phyloP scores from a whole-genome alignment of 768 basidiomycete genomes.

The Leccinum subgranulosum region DNA sequence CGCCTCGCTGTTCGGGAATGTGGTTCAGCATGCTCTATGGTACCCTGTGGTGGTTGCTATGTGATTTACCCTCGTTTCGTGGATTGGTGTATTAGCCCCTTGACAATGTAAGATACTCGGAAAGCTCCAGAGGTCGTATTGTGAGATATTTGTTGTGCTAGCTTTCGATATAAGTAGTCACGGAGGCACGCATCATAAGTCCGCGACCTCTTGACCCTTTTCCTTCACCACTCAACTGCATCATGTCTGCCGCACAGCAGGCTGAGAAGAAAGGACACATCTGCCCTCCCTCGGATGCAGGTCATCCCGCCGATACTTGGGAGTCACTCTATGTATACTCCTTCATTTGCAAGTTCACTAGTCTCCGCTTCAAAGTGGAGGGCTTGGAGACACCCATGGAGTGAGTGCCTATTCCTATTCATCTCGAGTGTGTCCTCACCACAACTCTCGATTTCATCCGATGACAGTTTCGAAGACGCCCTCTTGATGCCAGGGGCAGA shows the following conservation, averaged over 20 bases:
- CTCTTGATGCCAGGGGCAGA: constrained; percentile 70
- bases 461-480: constrained; percentile 72
- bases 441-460: constrained; percentile 31
- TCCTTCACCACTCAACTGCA: constrained; percentile 32
- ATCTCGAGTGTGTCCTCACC: constrained; percentile 25
- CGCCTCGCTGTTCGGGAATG: constrained; percentile 13
- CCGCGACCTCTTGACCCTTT: constrained; percentile 36
- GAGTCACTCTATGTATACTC: constrained; percentile 83
- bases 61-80: constrained; percentile 13
- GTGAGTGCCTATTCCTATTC: constrained; percentile 53
- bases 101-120: constrained; percentile 24
- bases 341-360: constrained; percentile 81
- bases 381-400: constrained; percentile 80
- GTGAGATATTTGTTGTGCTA: constrained; percentile 33
- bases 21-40: constrained; percentile 11
- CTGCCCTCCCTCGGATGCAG: constrained; percentile 58
- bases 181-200: constrained; percentile 33
- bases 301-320: constrained; percentile 81
- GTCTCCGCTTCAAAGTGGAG: constrained; percentile 69
- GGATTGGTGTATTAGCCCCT: constrained; percentile 22
- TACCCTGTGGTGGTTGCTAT: constrained; percentile 18
- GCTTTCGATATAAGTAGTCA: constrained; percentile 38
- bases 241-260: constrained; percentile 37
- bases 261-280: constrained; percentile 49
- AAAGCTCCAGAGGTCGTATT: constrained; percentile 29